Evolutionary conservation across 2,329 filamentous ascomycete species (phyloP).

Genomic region (Stachybotrys elegans): DNA sequence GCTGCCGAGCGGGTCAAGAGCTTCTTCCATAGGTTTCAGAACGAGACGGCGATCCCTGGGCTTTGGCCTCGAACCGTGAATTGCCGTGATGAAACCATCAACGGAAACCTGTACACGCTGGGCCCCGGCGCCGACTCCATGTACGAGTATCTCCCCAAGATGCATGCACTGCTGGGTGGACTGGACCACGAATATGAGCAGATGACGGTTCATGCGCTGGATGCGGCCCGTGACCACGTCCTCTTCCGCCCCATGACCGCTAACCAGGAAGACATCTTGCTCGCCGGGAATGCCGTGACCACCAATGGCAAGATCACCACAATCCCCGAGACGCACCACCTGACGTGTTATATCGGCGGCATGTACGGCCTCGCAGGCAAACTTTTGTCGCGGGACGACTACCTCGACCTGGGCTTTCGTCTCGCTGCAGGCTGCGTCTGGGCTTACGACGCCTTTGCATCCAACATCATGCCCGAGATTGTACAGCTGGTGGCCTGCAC

Average conservation of each 20-base stretch:
- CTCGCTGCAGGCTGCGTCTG: constrained; percentile 50
- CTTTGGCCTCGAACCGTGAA: constrained; percentile 67
- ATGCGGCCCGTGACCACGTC: constrained; percentile 55
- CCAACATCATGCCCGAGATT: constrained; percentile 51
- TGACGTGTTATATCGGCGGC: constrained; percentile 67
- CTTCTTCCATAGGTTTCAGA: constrained; percentile 60
- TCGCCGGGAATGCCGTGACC: constrained; percentile 41
- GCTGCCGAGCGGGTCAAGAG: constrained; percentile 70
- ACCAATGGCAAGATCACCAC: constrained; percentile 22
- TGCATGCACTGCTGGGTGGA: constrained; percentile 60
- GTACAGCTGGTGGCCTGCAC: constrained; percentile 32
- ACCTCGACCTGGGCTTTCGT: constrained; percentile 40
- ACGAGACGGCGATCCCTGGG: constrained; percentile 62
- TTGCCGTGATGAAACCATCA: constrained; percentile 46
- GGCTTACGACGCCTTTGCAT: constrained; percentile 45
- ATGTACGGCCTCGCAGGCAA: constrained; percentile 64
- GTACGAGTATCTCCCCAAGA: constrained; percentile 59
- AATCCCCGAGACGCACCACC: constrained; percentile 44
- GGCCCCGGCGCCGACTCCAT: constrained; percentile 43
- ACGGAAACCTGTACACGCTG: constrained; percentile 34
- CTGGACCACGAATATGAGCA: constrained; percentile 55
- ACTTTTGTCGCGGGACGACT: constrained; percentile 45
- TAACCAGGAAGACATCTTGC: constrained; percentile 52
- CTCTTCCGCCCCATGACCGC: constrained; percentile 66
- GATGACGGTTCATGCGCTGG: constrained; percentile 60